Percentiles rank a stretch among this genome's conserved stretches.
Conservation (phyloP, 78 protist species). For the Cavenderia fasciculata region DNA sequence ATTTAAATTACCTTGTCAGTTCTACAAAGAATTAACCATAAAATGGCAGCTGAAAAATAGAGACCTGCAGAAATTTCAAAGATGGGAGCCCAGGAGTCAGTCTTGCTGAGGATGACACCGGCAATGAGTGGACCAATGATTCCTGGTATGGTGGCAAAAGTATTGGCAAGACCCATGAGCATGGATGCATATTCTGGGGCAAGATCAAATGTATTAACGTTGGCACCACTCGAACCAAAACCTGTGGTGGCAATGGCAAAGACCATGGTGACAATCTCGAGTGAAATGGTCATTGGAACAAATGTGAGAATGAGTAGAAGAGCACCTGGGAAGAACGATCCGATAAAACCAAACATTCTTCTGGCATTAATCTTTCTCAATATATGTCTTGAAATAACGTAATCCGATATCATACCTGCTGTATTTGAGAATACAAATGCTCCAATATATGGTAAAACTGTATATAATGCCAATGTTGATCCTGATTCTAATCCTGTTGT, state of each 20-base stretch:
- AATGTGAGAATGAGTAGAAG: slow-evolving; percentile 1
- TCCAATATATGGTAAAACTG: slow-evolving; percentile 37
- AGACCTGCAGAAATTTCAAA: slow-evolving; percentile 7
- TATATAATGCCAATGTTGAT: slow-evolving; percentile 11
- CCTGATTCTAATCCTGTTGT: not conserved
- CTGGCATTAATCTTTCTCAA: slow-evolving; percentile 21
- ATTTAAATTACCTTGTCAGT: slow-evolving; percentile 31
- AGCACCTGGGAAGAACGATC: slow-evolving; percentile 28
- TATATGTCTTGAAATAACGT: not conserved
- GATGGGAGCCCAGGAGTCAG: slow-evolving; percentile 7
- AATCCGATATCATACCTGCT: slow-evolving; percentile 10
- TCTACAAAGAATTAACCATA: slow-evolving; percentile 36
- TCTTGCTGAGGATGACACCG: slow-evolving; percentile 7
- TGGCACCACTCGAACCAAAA: not conserved
- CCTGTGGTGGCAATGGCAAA: slow-evolving; percentile 17
- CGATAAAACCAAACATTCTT: slow-evolving; percentile 25
- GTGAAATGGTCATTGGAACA: not conserved
- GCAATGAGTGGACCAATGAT: slow-evolving; percentile 21
- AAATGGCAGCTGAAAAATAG: slow-evolving; percentile 15
- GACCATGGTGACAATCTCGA: slow-evolving; percentile 3
- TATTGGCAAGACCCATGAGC: slow-evolving; percentile 55
- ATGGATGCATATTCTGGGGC: slow-evolving; percentile 19
- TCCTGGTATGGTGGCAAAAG: slow-evolving; percentile 50
- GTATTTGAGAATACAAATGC: not conserved
- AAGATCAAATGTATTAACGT: slow-evolving; percentile 27